Evolutionary conservation across 108 stramenopile genomes (phyloP).

Genomic region (Licmophora abbreviata): DNA sequence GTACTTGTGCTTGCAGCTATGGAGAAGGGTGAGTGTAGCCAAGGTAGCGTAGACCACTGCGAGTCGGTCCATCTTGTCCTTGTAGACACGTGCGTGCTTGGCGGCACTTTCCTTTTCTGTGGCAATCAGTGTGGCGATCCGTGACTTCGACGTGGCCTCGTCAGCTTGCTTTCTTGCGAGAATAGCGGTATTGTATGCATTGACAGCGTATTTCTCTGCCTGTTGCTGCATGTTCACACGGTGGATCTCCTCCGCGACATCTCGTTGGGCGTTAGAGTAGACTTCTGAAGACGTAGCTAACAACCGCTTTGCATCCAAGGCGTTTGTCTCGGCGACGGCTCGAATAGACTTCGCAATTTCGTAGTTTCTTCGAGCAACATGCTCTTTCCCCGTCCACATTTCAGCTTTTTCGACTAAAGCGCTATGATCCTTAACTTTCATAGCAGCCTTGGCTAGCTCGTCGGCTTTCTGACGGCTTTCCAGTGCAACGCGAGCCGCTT

Average conservation of each 20-base stretch:
- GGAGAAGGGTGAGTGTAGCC: slow-evolving; percentile 45
- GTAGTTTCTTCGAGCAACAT: slow-evolving; percentile 32
- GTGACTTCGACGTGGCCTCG: slow-evolving; percentile 13
- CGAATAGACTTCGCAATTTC: slow-evolving; percentile 38
- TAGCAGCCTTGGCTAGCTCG: slow-evolving; percentile 24
- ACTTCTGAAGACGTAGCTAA: slow-evolving; percentile 41
- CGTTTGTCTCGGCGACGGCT: slow-evolving; percentile 29
- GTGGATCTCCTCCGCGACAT: slow-evolving; percentile 35
- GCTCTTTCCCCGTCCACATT: slow-evolving; percentile 19
- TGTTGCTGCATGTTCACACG: slow-evolving; percentile 25
- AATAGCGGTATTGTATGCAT: slow-evolving; percentile 45
- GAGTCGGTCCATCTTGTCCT: slow-evolving; percentile 38
- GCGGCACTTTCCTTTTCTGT: slow-evolving; percentile 37
- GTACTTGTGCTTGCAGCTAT: slow-evolving; percentile 38
- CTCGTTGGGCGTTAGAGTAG: slow-evolving; percentile 36
- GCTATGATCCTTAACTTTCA: slow-evolving; percentile 21
- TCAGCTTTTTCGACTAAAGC: slow-evolving; percentile 27
- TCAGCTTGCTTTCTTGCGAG: slow-evolving; percentile 29
- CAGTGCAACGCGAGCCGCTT: slow-evolving; percentile 41
- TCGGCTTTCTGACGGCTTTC: slow-evolving; percentile 44
- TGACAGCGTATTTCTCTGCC: slow-evolving; percentile 43
- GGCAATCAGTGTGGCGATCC: slow-evolving; percentile 27
- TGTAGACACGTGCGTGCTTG: slow-evolving; percentile 59
- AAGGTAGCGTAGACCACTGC: slow-evolving; percentile 42
- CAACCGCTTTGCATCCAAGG: slow-evolving; percentile 38